Evolutionary conservation across 495 filamentous ascomycete species (phyloP), one percentile per base, ranked within the genome.

Genomic region (Podospora pseudoanserina): DNA sequence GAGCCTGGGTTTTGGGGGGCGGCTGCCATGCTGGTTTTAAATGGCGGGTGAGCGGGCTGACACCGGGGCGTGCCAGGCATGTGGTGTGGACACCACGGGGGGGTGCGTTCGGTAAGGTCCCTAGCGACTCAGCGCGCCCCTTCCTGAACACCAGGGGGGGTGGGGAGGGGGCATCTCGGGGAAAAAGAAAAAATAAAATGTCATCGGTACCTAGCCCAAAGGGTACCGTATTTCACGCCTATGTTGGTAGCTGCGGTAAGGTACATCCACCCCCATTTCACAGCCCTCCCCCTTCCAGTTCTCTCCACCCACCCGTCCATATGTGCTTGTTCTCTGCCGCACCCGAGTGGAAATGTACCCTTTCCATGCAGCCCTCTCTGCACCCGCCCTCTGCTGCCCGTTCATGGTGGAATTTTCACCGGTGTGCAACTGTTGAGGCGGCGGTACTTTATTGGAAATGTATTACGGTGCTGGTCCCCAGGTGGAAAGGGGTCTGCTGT

Each of bases 21-120:
- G 71, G 75, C 67, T 72, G 73, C 75, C 71, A 72, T 71, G 71
- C 72, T 72, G 75, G 75, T 75, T 77, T 77, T 77, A 77, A 77
- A 77, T 75, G 74, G 74, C 71, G 71, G 65, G 68, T 32, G 70
- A 68, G 71, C 72, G 60, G 72, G 61, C 67, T 70, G 68, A 68
- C 69, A 69, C 59, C 67, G 67, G 73, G 72, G 72, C 63, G 59
- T 30, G 68, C 34, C 26, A 67, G 70, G 72, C 68, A 72, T 68
- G 66, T 72, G 67, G 71, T 56, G 71, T 65, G 73, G 67, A 64
- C 28, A 60, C 68, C 49, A 64, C 32, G 34, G 49, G 64, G 20
- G 67, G 49, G 61, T 55, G 66, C 56, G 61, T 65, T 64, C 60
- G 70, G 67, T 67, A 70, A 71, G 66, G 71, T 49, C 39, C 39